Evolutionary conservation across 805 yeast genomes (phyloP), one percentile per base, ranked within the genome.

Genomic region (Zygosaccharomyces siamensis): DNA sequence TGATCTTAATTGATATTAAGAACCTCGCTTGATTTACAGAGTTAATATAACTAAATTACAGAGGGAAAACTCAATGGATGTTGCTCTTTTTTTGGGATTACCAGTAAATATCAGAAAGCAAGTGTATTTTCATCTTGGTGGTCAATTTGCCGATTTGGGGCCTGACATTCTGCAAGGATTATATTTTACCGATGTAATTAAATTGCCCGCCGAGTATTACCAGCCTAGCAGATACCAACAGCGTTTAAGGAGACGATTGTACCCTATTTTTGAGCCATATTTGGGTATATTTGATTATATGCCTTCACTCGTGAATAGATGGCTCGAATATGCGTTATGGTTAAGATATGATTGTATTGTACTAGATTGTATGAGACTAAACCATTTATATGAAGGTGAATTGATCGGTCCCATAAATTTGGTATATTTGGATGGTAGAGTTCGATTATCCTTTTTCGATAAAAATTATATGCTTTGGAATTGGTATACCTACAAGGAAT

Each of bases 331-430:
- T 45, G 49, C 62, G 3, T 36, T 54, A 2, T 61, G 66, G 63
- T 42, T 65, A 16, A 44, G 64, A 14, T 64, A 60, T 45, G 70
- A 66, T 48, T 47, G 60, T 11, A 50, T 66, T n/a, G 51, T 60
- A 10, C 44, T 63, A 32, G 70, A 66, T 49, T 57, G 60, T 41
- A 35, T 66, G 27, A 43, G 66, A 28, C 11, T 65, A 7, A 61
- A 62, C 40, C 62, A 59, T 39, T 45, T 47, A 3, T 58, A 57
- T 45, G 60, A 51, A 12, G 66, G 65, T 1, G 20, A 45, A 2
- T 33, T 64, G 14, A 32, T 57, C 2, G 61, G 64, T 2, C 48
- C 53, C 1, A 18, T 63, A 2, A 61, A 63, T 38, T 59, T 63
- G 60, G 55, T 64, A 4, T 44, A 46, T 18, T 43, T 63, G 7